Evolutionary conservation across 768 basidiomycete species (phyloP), one percentile per base, ranked within the genome.

Genomic region (Mycena metata): DNA sequence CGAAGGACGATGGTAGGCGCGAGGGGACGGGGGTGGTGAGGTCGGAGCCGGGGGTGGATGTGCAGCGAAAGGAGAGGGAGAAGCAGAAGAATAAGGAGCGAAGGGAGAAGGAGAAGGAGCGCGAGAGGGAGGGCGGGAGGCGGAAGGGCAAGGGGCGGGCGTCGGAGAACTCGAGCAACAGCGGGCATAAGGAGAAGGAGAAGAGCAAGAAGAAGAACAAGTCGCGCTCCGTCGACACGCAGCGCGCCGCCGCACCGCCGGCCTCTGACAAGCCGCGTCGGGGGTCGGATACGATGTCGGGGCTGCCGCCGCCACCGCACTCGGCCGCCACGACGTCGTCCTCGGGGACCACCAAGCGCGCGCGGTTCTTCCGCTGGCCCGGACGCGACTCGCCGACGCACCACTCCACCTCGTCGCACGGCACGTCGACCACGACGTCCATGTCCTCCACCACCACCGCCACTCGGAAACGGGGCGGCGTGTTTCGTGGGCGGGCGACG

Each of bases 301-400:
- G 9, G 7, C 23, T n/a, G 16, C 24, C 42, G 41, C 51, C 33
- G 30, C 7, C 43, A 12, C 55, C 56, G 2, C 11, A 39, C 9
- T 10, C 56, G 35, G 54, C 51, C 58, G 35, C 65, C 21, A 19
- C 65, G 21, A 33, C 59, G 2, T 4, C 59, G 2, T 4, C 21
- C 16, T 33, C 55, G 12, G 7, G 30, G 23, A n/a, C 43, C 13
- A 12, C 41, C 6, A 5, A 23, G 19, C 39, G 45, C 26, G 43
- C 49, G 24, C 23, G 60, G 5, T 56, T 67, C 19, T 63, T 68
- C 42, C 67, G 49, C 41, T 63, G 67, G 60, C 43, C 30, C 2
- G 59, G 35, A 5, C 26, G 60, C 15, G 46, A 41, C 5, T 60
- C 59, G 23, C 59, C 61, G 3, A 11, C 45, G 49, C 17, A n/a